Percentiles rank a stretch among this genome's conserved stretches.
Evolutionary conservation across 1,284 basidiomycete species (phyloP).

Genomic region (Trichosporon ovoides): DNA sequence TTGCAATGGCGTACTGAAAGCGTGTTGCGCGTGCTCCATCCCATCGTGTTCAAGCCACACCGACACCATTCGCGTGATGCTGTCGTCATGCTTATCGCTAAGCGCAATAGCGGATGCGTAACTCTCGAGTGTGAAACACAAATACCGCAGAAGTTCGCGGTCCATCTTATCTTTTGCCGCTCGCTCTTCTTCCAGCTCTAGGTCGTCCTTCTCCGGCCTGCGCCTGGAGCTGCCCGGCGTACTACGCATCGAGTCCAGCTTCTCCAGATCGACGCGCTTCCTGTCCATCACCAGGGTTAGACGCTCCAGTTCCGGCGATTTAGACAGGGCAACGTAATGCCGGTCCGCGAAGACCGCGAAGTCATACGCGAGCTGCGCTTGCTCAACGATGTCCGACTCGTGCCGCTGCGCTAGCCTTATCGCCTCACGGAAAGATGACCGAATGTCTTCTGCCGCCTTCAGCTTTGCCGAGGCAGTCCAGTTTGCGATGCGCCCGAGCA

Average conservation of each 20-base stretch:
- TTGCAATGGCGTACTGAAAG: conserved; percentile 48
- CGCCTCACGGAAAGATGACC: conserved; percentile 58
- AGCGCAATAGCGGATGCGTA: conserved; percentile 67
- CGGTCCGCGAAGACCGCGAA: conserved; percentile 84
- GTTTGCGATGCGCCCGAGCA: conserved; percentile 58
- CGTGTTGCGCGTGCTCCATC: conserved; percentile 54
- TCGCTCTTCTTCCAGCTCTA: conserved; percentile 56
- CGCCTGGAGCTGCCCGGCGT: conserved; percentile 32
- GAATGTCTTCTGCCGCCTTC: conserved; percentile 72
- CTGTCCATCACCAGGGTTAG: conserved; percentile 69
- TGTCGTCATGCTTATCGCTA: conserved; percentile 70
- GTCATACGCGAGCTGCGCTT: conserved; percentile 68
- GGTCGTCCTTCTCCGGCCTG: conserved; percentile 31
- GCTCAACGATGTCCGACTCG: conserved; percentile 32
- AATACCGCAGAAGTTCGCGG: conserved; percentile 59
- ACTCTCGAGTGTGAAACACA: conserved; percentile 72
- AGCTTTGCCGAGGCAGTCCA: conserved; percentile 85
- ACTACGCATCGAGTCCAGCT: conserved; percentile 26
- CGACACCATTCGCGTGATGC: conserved; percentile 74
- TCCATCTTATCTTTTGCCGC: conserved; percentile 58
- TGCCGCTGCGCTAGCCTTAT: conserved; percentile 12
- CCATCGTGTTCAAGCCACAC: conserved; percentile 70
- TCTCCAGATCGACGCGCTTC: conserved; percentile 51
- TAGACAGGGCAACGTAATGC: conserved; percentile 67
- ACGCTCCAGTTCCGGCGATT: conserved; percentile 66